Conservation (phyloP, 2,329 filamentous ascomycete genomes). For the Fusarium acutatum region DNA sequence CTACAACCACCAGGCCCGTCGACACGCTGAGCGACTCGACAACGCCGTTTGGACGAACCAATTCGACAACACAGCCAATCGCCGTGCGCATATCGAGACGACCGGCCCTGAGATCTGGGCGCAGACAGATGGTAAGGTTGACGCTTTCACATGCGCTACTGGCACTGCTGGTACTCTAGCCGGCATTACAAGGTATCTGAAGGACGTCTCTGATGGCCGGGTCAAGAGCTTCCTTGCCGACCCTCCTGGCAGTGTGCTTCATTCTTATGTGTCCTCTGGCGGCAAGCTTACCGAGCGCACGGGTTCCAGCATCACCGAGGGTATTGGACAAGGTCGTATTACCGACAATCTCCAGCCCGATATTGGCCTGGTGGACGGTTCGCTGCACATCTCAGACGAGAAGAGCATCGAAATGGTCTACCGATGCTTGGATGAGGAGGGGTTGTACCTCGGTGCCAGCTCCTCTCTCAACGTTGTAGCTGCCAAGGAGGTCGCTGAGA, state of each 20-base stretch:
- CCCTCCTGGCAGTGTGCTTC: slow-evolving; percentile 90
- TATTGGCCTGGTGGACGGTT: slow-evolving; percentile 83
- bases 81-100: slow-evolving; percentile 93
- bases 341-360: slow-evolving; percentile 95
- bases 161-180: slow-evolving; percentile 93
- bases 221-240: slow-evolving; percentile 93
- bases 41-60: slow-evolving; percentile 99
- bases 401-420: slow-evolving; percentile 99
- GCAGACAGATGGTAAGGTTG: slow-evolving; percentile 84
- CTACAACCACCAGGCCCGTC: slow-evolving; percentile 94
- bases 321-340: slow-evolving; percentile 94
- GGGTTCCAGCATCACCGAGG: slow-evolving; percentile 94
- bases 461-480: slow-evolving; percentile 95
- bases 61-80: slow-evolving; percentile 96
- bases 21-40: slow-evolving; percentile 85
- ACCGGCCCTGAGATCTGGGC: slow-evolving; percentile 98
- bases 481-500: slow-evolving; percentile 91
- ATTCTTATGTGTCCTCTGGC: slow-evolving; percentile 88
- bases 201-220: slow-evolving; percentile 78
- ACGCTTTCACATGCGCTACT: slow-evolving; percentile 95
- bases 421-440: slow-evolving; percentile 93
- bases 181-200: slow-evolving; percentile 87
- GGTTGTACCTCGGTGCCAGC: slow-evolving; percentile 92
- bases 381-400: slow-evolving; percentile 85
- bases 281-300: slow-evolving; percentile 82